A percentile compares a stretch with the other conserved stretches of the same genome.
phyloP scores from a whole-genome alignment of 2,329 filamentous ascomycete genomes.

The Talaromyces sp. region DNA sequence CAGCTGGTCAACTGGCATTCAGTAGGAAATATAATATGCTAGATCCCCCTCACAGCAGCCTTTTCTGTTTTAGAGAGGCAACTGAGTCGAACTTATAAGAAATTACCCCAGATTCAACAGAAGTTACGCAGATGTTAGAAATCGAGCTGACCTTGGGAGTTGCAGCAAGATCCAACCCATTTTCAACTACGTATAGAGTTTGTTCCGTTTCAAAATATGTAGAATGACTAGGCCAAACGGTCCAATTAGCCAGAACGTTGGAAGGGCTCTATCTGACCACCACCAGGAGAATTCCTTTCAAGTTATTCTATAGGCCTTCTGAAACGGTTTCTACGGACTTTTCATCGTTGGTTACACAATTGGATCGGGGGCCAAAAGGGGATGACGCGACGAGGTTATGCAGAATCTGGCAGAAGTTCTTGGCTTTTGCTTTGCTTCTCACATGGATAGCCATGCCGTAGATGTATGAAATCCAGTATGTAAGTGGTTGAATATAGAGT shows the following conservation, averaged over 20 bases:
- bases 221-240: neutral
- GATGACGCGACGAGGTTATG: neutral
- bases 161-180: too few species aligned
- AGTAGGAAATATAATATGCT: neutral
- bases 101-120: neutral
- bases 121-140: neutral
- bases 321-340: slow-evolving; percentile 2
- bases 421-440: neutral
- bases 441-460: neutral
- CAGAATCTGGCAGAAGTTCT: neutral
- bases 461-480: neutral
- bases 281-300: neutral
- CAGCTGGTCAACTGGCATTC: too few species aligned
- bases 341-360: neutral
- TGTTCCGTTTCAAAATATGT: neutral
- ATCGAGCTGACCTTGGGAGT: neutral
- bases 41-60: neutral
- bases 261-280: neutral
- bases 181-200: neutral
- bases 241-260: neutral
- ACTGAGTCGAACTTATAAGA: neutral
- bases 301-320: neutral
- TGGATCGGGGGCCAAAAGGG: neutral
- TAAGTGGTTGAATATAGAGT: neutral
- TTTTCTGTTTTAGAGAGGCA: neutral